Conservation (phyloP, 805 yeast genomes). For the Phaffomyces thermotolerans region DNA sequence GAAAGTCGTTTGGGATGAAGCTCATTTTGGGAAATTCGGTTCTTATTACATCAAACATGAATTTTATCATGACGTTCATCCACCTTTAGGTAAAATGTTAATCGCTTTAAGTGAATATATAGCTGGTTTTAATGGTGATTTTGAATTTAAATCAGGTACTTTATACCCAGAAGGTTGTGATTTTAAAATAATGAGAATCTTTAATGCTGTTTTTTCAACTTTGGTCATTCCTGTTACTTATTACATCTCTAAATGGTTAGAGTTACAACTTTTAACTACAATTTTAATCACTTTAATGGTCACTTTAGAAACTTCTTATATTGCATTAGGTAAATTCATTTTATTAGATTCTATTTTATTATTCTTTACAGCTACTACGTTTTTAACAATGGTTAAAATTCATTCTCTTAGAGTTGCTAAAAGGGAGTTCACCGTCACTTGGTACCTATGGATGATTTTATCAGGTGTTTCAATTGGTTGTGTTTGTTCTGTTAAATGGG, state of each 20-base stretch:
- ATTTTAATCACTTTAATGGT: conserved; percentile 59
- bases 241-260: conserved; percentile 56
- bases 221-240: conserved; percentile 66
- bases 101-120: conserved; percentile 72
- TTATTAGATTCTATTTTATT: conserved; percentile 69
- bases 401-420: conserved; percentile 37
- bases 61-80: conserved; percentile 82
- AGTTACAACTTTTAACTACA: conserved; percentile 42
- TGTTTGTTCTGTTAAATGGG: conserved; percentile 84
- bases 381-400: conserved; percentile 49
- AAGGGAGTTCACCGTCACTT: conserved; percentile 32
- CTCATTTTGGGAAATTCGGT: conserved; percentile 85
- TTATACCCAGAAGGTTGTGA: conserved; percentile 55
- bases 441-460: conserved; percentile 48
- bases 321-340: conserved; percentile 68
- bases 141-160: conserved; percentile 63
- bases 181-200: conserved; percentile 59
- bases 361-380: conserved; percentile 68
- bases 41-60: conserved; percentile 73
- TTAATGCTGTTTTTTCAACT: conserved; percentile 63
- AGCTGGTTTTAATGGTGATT: conserved; percentile 80
- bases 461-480: conserved; percentile 72
- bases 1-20: conserved; percentile 83
- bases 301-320: conserved; percentile 58
- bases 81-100: conserved; percentile 78